Evolutionary conservation across 2,329 filamentous ascomycete genomes (phyloP), one percentile per base, ranked within the genome.

Genomic region (Calycina herbarum): DNA sequence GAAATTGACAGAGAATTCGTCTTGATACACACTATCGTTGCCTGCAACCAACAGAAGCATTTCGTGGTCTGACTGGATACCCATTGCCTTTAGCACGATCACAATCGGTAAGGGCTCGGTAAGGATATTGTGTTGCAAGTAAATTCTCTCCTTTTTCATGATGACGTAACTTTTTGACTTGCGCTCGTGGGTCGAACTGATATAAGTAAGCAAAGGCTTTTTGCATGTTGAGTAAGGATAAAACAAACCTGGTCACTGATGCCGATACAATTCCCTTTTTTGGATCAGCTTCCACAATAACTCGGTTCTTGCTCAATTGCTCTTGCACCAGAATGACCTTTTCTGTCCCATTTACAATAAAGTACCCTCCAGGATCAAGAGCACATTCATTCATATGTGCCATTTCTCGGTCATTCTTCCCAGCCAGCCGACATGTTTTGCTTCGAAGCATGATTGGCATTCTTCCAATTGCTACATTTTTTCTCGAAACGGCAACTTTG

Each of bases 241-340:
- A 31, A 20, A 66, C 72, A 68, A 76, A 83, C 82, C 83, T 86
- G 7, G 94, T 99, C 35, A 98, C 95, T 1, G 95, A 98, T 45
- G 96, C 95, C 71, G 94, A 92, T 64, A 98, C 94, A 69, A 96
- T 89, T 67, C 91, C 91, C 79, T 97, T 98, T 80, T 96, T 96
- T 62, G 89, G 85, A 73, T 94, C 92, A 64, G 92, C 89, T 79
- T 99, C 96, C 17, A 99, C 94, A 76, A 99, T 97, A 74, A 99
- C 92, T 81, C 95, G 89, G 79, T 99, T 99, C 85, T 99, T 99
- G 85, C 95, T 99, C 76, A 99, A 82, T 80, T 99, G 95, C 76
- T 99, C 96, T 78, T 99, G 95, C 15, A 99, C 96, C 56, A 99
- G 82, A 75, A 99, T 99, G 72, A 99, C 95, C 82, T 99, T 99